Percentiles rank a stretch among this genome's conserved stretches.
Conservation (phyloP, 495 filamentous ascomycete species). For the Pseudomonodictys pantanalensis region DNA sequence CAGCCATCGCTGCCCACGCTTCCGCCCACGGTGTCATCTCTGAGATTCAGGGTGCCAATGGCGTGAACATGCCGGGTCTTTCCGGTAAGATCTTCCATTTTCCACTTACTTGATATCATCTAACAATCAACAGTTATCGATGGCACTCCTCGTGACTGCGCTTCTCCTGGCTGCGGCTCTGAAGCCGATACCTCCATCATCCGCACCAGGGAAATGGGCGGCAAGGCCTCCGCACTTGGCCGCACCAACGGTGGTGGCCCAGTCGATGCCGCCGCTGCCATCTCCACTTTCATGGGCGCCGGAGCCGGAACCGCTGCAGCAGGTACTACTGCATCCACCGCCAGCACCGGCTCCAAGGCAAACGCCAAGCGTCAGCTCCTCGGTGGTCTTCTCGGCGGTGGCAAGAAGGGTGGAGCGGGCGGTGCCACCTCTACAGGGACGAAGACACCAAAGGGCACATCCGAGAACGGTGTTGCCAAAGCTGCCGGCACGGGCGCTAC, state of each 20-base stretch:
- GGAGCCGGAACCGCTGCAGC: neutral
- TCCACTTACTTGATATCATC: neutral
- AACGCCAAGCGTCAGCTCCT: constrained; percentile 35
- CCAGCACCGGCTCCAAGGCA: neutral
- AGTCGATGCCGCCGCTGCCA: constrained; percentile 46
- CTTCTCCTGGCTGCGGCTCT: constrained; percentile 48
- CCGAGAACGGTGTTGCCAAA: constrained; percentile 26
- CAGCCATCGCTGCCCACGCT: constrained; percentile 25
- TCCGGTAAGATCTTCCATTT: constrained; percentile 17
- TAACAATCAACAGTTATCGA: constrained; percentile 48
- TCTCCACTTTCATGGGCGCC: constrained; percentile 38
- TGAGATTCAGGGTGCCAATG: constrained; percentile 32
- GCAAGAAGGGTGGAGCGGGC: neutral
- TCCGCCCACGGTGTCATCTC: constrained; percentile 33
- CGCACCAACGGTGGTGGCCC: constrained; percentile 55
- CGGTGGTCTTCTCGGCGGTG: constrained; percentile 15
- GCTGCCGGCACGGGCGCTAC: constrained; percentile 30
- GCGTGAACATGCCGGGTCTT: constrained; percentile 33
- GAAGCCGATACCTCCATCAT: constrained; percentile 51
- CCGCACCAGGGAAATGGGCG: constrained; percentile 43
- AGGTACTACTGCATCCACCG: constrained; percentile 1
- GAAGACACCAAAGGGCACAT: constrained; percentile 32
- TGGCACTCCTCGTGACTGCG: constrained; percentile 58
- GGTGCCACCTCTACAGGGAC: constrained; percentile 22
- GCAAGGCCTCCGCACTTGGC: constrained; percentile 54